Evolutionary conservation across 768 basidiomycete genomes (phyloP).

Genomic region (Serendipita sp.): DNA sequence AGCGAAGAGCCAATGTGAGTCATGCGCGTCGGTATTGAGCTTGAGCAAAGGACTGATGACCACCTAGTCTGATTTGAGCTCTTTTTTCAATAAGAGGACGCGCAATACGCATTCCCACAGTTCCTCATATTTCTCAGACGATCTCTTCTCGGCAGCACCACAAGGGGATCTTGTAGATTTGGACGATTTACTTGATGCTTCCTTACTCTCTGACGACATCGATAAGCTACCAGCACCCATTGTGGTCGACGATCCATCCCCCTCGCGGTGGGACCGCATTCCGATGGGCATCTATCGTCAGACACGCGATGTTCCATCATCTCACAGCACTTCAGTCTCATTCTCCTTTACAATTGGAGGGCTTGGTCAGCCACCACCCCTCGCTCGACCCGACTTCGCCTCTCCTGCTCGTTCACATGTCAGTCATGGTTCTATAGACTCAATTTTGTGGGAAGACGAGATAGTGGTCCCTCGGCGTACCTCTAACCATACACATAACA

Average conservation of each 20-base stretch:
- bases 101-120: background rate
- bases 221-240: background rate
- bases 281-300: constrained; percentile 60
- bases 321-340: background rate
- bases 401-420: background rate
- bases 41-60: background rate
- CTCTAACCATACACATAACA: background rate
- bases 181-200: constrained; percentile 63
- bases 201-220: constrained; percentile 35
- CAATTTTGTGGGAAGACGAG: constrained; percentile 2
- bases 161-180: constrained; percentile 28
- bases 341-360: background rate
- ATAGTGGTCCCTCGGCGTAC: background rate
- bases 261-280: constrained; percentile 56
- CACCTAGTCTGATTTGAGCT: background rate
- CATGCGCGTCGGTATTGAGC: background rate
- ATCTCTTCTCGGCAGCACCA: background rate
- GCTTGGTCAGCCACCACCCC: background rate
- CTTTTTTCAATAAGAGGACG: background rate
- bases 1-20: constrained; percentile 3
- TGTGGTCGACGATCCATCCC: constrained; percentile 18
- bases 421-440: constrained; percentile 4
- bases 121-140: constrained; percentile 1
- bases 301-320: constrained; percentile 24
- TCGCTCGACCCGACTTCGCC: background rate